A percentile compares a stretch with the other conserved stretches of the same genome.
These are phyloP conservation scores for Tuber aestivum DNA, from an alignment of 495 filamentous ascomycete genomes.

Conservation along the genomic window DNA sequence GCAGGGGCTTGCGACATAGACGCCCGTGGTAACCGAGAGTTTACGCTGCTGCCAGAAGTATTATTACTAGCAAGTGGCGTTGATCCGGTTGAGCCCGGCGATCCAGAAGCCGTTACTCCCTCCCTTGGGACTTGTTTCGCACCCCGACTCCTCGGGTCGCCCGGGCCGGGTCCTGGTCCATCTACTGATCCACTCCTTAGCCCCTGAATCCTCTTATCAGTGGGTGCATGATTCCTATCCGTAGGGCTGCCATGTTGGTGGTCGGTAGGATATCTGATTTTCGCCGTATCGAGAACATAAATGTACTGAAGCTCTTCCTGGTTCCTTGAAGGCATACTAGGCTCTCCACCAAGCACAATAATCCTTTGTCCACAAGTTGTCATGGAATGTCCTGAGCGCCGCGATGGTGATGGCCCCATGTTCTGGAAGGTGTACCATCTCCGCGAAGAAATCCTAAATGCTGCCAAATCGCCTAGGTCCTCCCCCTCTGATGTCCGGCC, in stretches of 20 bases:
- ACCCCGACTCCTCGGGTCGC: constrained; percentile 47
- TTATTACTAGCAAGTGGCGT: constrained; percentile 38
- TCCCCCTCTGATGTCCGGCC: constrained; percentile 89
- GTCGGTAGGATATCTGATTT: constrained; percentile 91
- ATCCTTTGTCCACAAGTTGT: constrained; percentile 87
- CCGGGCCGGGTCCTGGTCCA: constrained; percentile 28
- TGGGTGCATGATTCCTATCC: constrained; percentile 45
- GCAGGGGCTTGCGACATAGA: constrained; percentile 65
- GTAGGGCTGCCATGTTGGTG: constrained; percentile 49
- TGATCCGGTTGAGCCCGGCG: constrained; percentile 21
- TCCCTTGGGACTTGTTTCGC: constrained; percentile 52
- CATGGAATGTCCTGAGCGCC: constrained; percentile 95
- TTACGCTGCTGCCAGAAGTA: constrained; percentile 41
- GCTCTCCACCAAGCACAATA: constrained; percentile 87
- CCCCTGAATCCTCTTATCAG: constrained; percentile 30
- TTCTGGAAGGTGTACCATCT: constrained; percentile 99
- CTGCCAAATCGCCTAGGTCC: constrained; percentile 88
- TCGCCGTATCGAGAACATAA: constrained; percentile 87
- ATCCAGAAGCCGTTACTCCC: constrained; percentile 48
- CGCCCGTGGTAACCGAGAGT: constrained; percentile 57
- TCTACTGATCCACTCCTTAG: constrained; percentile 32
- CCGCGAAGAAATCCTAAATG: constrained; percentile 83
- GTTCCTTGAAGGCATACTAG: constrained; percentile 75
- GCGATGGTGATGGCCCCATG: constrained; percentile 93
- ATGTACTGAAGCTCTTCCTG: constrained; percentile 77